phyloP scores from a whole-genome alignment of 2,329 filamentous ascomycete species.

The Talaromyces sp. region DNA sequence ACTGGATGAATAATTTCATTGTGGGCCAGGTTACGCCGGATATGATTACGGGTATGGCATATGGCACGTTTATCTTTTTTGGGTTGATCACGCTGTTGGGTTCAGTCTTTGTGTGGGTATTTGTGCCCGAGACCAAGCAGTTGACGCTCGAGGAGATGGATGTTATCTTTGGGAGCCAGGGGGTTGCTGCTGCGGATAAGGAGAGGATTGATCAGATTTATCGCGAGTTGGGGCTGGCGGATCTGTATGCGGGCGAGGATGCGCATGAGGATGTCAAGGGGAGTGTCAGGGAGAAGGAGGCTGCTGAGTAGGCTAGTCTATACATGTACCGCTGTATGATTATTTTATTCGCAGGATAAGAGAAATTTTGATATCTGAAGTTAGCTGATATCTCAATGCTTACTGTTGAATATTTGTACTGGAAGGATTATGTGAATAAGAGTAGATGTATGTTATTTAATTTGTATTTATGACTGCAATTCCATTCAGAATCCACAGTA shows the following conservation, averaged over 20 bases:
- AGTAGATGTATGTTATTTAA: background rate
- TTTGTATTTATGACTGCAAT: background rate
- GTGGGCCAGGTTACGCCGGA: slow-evolving; percentile 66
- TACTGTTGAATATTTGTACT: no score
- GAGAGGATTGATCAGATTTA: slow-evolving; percentile 71
- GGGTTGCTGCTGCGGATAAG: slow-evolving; percentile 31
- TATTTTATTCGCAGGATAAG: no score
- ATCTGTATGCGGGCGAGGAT: background rate
- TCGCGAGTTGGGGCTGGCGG: slow-evolving; percentile 57
- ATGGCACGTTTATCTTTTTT: slow-evolving; percentile 51
- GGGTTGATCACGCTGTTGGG: slow-evolving; percentile 33
- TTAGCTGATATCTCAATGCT: no score
- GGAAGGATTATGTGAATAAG: no score
- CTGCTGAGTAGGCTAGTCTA: background rate
- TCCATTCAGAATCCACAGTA: background rate
- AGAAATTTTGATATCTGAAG: no score
- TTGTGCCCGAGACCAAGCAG: slow-evolving; percentile 47
- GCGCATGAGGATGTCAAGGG: slow-evolving; percentile 7
- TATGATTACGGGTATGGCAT: slow-evolving; percentile 59
- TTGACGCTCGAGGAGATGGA: slow-evolving; percentile 56
- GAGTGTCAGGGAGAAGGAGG: background rate
- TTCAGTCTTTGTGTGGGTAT: slow-evolving; percentile 30
- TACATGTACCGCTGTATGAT: background rate
- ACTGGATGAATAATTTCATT: slow-evolving; percentile 53
- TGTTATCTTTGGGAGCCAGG: slow-evolving; percentile 36